Percentiles rank a stretch among this genome's conserved stretches.
These are phyloP conservation scores for Homolaphlyctis polyrhiza DNA, from an alignment of 371 early-diverging fungal species.

Conservation along the genomic window DNA sequence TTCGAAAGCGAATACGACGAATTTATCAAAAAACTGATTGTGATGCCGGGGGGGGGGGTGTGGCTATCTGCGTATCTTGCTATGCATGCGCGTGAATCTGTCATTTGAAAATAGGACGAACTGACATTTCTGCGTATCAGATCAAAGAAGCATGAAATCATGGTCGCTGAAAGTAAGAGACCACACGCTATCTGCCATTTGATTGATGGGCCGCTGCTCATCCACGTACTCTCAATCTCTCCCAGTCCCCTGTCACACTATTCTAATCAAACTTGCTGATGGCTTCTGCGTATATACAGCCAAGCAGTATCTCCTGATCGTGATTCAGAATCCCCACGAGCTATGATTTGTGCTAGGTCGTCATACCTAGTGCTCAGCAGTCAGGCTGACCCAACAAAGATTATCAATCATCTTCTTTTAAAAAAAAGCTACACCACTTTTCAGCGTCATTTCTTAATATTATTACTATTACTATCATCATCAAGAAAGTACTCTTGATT, in stretches of 20 bases:
- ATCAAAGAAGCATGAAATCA: conserved; percentile 33
- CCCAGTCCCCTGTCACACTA: neutral
- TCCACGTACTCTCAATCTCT: neutral
- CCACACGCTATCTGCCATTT: neutral
- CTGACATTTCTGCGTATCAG: conserved; percentile 27
- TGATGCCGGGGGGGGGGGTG: neutral
- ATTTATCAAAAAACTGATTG: neutral
- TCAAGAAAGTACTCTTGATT: neutral
- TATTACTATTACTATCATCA: neutral
- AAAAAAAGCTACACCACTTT: neutral
- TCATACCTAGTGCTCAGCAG: neutral
- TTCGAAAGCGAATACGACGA: neutral
- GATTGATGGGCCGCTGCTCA: neutral
- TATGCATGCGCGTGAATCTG: neutral
- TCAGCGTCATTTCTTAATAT: neutral
- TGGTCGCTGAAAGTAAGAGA: conserved; percentile 30
- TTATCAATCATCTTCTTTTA: neutral
- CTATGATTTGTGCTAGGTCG: no score
- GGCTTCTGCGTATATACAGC: no score
- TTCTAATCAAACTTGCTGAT: neutral
- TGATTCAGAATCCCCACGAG: conserved; percentile 32
- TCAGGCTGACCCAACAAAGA: neutral
- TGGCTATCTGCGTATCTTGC: neutral
- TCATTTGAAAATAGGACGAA: conserved; percentile 17
- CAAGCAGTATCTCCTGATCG: conserved; percentile 26